These are phyloP conservation scores for Trypanosoma grayi DNA, from an alignment of 208 protist genomes.

Conservation along the genomic window DNA sequence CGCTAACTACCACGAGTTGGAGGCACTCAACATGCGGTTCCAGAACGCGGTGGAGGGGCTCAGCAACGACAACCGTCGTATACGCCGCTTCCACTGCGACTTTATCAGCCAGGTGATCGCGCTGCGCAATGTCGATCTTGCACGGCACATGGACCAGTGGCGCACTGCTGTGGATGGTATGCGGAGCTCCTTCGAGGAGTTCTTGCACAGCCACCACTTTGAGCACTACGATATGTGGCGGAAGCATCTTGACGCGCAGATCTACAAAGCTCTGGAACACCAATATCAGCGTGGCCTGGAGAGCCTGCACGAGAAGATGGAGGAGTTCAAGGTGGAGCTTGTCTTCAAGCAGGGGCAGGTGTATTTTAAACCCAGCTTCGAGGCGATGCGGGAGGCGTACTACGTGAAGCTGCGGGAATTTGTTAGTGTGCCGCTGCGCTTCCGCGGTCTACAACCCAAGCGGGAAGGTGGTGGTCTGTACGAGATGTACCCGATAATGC, in stretches of 20 bases:
- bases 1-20: conserved; percentile 79
- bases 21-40: conserved; percentile 78
- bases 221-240: conserved; percentile 88
- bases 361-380: conserved; percentile 93
- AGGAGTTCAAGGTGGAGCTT: conserved; percentile 91
- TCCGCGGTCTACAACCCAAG: conserved; percentile 91
- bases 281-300: conserved; percentile 94
- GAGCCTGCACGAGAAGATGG: conserved; percentile 91
- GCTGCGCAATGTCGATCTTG: conserved; percentile 90
- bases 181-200: conserved; percentile 80
- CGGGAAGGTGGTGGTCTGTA: conserved; percentile 51
- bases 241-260: conserved; percentile 95
- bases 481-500: conserved; percentile 91
- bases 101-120: conserved; percentile 76
- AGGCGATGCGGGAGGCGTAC: conserved; percentile 94
- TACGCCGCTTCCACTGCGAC: conserved; percentile 85
- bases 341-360: conserved; percentile 92
- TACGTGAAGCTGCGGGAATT: conserved; percentile 95
- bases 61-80: conserved; percentile 78
- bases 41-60: conserved; percentile 78
- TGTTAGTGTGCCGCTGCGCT: conserved; percentile 90
- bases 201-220: conserved; percentile 74
- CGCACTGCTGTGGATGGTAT: conserved; percentile 84
- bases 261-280: conserved; percentile 97
- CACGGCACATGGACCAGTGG: conserved; percentile 92